These are phyloP conservation scores for Fusarium irregulare DNA, from an alignment of 2,329 filamentous ascomycete genomes.

Conservation along the genomic window DNA sequence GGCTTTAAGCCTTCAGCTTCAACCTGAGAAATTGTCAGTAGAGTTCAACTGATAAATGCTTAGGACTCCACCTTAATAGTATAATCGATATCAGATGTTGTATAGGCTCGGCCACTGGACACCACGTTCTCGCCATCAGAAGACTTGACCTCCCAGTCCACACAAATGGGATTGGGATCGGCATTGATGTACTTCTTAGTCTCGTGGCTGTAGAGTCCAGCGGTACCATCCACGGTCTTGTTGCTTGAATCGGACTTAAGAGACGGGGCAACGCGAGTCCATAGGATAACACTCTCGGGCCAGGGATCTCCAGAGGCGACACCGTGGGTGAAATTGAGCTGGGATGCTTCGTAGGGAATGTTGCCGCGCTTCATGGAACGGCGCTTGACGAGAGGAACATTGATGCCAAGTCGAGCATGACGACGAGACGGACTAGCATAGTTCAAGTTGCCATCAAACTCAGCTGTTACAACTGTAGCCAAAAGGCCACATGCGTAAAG, in stretches of 20 bases:
- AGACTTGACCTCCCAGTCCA: slow-evolving; percentile 70
- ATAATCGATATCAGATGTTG: slow-evolving; percentile 79
- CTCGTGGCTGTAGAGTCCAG: slow-evolving; percentile 59
- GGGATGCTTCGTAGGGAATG: slow-evolving; percentile 4
- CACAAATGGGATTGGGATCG: slow-evolving; percentile 68
- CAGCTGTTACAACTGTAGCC: slow-evolving; percentile 11
- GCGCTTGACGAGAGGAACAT: slow-evolving; percentile 59
- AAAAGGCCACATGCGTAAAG: slow-evolving; percentile 18
- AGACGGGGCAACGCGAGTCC: slow-evolving; percentile 60
- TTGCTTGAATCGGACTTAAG: slow-evolving; percentile 59
- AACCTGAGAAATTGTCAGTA: slow-evolving; percentile 55
- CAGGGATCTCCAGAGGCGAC: slow-evolving; percentile 63
- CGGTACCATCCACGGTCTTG: slow-evolving; percentile 50
- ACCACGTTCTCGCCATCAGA: slow-evolving; percentile 55
- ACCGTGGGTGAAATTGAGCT: slow-evolving; percentile 73
- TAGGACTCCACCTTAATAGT: slow-evolving; percentile 69
- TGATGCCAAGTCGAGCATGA: slow-evolving; percentile 71
- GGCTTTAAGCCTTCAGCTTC: slow-evolving; percentile 72
- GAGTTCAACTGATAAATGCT: fast-evolving
- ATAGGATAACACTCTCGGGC: slow-evolving; percentile 69
- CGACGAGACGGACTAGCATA: slow-evolving; percentile 74
- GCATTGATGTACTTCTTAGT: slow-evolving; percentile 55
- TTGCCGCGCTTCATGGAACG: slow-evolving; percentile 28
- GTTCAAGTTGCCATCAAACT: slow-evolving; percentile 66
- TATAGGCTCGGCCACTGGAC: slow-evolving; percentile 70